Conservation (phyloP, 148 eudicot genomes). For the Amaranthus palmeri region DNA sequence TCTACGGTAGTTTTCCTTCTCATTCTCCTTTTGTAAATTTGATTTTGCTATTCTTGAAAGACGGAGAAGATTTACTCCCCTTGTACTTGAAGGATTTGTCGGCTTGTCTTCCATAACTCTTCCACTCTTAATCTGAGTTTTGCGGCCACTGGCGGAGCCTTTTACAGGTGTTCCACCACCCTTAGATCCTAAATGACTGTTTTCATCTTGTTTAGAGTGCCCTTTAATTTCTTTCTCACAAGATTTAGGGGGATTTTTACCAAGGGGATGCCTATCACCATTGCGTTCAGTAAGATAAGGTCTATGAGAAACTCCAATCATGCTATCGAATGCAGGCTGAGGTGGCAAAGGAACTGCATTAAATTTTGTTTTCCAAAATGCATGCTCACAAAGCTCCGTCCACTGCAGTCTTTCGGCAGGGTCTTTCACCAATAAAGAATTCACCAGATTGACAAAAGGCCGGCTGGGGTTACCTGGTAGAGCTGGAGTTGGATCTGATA, state of each 20-base stretch:
- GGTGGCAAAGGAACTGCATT: conserved; percentile 52
- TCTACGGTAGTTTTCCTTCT: conserved; percentile 92
- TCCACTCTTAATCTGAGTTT: conserved; percentile 52
- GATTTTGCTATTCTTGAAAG: conserved; percentile 95
- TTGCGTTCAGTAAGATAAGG: conserved; percentile 69
- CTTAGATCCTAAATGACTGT: conserved; percentile 36
- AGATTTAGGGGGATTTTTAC: conserved; percentile 56
- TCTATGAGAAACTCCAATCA: conserved; percentile 60
- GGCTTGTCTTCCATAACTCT: conserved; percentile 55
- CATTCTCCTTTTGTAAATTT: conserved; percentile 85
- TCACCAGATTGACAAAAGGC: conserved; percentile 77
- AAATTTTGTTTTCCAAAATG: conserved; percentile 71
- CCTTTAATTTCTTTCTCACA: conserved; percentile 56
- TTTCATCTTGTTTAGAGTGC: conserved; percentile 55
- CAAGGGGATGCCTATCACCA: conserved; percentile 47
- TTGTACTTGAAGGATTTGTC: conserved; percentile 41
- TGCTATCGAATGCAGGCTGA: conserved; percentile 74
- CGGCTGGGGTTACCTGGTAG: conserved; percentile 82
- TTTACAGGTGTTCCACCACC: conserved; percentile 59
- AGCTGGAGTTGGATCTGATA: conserved; percentile 81
- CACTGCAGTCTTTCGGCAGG: conserved; percentile 95
- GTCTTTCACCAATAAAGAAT: conserved; percentile 82
- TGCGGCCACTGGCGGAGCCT: conserved; percentile 58
- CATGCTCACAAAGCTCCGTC: conserved; percentile 80
- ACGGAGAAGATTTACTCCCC: conserved; percentile 73